Conservation (phyloP, 768 basidiomycete species). For the Dendrothele bispora region DNA sequence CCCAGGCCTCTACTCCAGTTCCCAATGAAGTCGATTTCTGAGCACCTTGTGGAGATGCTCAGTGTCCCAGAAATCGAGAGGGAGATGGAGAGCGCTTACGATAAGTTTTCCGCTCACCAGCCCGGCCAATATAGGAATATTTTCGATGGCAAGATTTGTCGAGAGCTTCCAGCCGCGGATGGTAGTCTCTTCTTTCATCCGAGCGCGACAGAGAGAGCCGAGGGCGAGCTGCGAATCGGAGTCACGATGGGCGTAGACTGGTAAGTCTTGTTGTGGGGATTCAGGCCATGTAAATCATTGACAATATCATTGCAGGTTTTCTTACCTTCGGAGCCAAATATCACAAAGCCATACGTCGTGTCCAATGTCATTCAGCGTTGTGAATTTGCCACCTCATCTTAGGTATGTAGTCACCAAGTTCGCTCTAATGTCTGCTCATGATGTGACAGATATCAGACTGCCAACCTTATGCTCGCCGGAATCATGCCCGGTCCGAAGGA, state of each 20-base stretch:
- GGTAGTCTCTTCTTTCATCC: too few relatives aligned
- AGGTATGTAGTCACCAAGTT: slow-evolving; percentile 8
- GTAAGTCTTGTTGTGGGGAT: slow-evolving; percentile 4
- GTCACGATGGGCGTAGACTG: background rate
- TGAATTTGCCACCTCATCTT: slow-evolving; percentile 15
- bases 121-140: too few relatives aligned
- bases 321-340: slow-evolving; percentile 22
- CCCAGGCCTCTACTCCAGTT: slow-evolving; percentile 5
- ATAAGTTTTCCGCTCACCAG: background rate
- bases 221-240: background rate
- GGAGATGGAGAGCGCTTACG: background rate
- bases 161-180: background rate
- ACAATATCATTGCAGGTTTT: slow-evolving; percentile 27
- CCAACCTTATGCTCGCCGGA: slow-evolving; percentile 21
- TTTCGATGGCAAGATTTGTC: background rate
- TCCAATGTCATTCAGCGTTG: slow-evolving; percentile 26
- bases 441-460: slow-evolving; percentile 17
- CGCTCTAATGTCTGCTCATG: background rate
- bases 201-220: background rate
- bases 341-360: slow-evolving; percentile 25
- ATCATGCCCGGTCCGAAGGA: too few relatives aligned
- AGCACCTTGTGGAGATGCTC: slow-evolving; percentile 2
- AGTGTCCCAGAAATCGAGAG: background rate
- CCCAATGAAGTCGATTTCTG: too few relatives aligned
- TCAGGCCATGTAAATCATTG: background rate